Base-by-base conservation (phyloP, 2,329 filamentous ascomycete species). In the Raffaelea deltoideospora region DNA sequence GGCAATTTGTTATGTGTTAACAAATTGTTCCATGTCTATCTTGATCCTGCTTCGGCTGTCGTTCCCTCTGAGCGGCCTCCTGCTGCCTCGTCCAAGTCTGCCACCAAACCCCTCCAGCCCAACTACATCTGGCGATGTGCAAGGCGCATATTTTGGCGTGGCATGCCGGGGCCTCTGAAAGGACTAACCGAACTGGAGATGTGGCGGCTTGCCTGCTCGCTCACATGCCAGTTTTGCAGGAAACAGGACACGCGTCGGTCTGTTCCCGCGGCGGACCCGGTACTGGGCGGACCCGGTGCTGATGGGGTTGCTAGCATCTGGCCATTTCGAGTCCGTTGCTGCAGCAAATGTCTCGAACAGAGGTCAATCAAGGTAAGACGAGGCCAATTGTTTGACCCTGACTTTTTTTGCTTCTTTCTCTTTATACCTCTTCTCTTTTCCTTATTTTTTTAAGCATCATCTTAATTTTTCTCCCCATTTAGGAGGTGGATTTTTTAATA, bases 401-500 rank as follows among this genome's bases (percentile, higher is more conserved):
- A n/a, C n/a, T n/a, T n/a, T n/a, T n/a, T n/a, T n/a, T n/a, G n/a
- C n/a, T 19, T 32, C 9, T 10, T 17, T 9, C 20, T 10, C 20
- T 26, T 29, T 22, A 15, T n/a, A 15, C 13, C 14, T 28, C 17
- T n/a, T n/a, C n/a, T n/a, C n/a, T n/a, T n/a, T n/a, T n/a, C n/a
- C n/a, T n/a, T n/a, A n/a, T n/a, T 20, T 10, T n/a, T 4, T 19
- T 22, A 13, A 10, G 22, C 13, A 9, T 3, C 10, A 9, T 18
- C 15, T 33, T n/a, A n/a, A n/a, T 22, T 18, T 20, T 9, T 27
- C 37, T 31, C n/a, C 5, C 2, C 17, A 34, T 27, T 3, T 22
- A 87, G 81, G 79, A 87, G 56, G 61, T 78, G 47, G 74, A 82
- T 47, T 51, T 87, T 30, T 58, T 81, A 32, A 61, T 83, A 37